A percentile compares a stretch with the other conserved stretches of the same genome.
These are phyloP conservation scores for Phytophthora brassicae DNA, from an alignment of 352 stramenopile genomes.

Conservation along the genomic window DNA sequence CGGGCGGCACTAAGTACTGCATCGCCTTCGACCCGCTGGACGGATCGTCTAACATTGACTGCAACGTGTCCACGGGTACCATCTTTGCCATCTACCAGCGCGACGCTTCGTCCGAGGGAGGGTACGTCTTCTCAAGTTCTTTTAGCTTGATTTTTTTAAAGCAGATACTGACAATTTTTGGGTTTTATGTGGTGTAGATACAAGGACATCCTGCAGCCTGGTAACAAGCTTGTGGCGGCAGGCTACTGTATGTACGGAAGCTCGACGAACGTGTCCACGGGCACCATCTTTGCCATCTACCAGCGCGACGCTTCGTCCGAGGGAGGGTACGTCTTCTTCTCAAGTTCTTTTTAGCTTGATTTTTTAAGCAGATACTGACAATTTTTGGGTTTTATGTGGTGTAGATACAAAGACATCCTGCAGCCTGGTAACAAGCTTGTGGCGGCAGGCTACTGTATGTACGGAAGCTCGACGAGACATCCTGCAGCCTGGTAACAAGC, in stretches of 20 bases:
- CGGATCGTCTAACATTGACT: slow-evolving; percentile 99
- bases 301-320: slow-evolving; percentile 66
- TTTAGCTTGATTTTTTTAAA: not conserved
- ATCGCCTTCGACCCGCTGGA: slow-evolving; percentile 99
- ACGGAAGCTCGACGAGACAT: slow-evolving; percentile 97
- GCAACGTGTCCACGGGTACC: slow-evolving; percentile 98
- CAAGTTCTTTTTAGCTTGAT: not conserved
- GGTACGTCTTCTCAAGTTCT: slow-evolving; percentile 25
- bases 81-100: slow-evolving; percentile 99
- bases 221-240: slow-evolving; percentile 94
- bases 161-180: slow-evolving; percentile 5
- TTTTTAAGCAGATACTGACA: not conserved
- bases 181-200: slow-evolving; percentile 37
- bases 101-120: slow-evolving; percentile 45
- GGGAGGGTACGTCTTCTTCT: slow-evolving; percentile 43
- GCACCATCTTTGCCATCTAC: slow-evolving; percentile 99
- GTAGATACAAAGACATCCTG: slow-evolving; percentile 90
- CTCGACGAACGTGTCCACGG: slow-evolving; percentile 98
- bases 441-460: slow-evolving; percentile 98
- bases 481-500: slow-evolving; percentile 91
- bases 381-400: slow-evolving; percentile 12
- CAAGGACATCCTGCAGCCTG: slow-evolving; percentile 93
- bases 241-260: slow-evolving; percentile 99
- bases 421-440: slow-evolving; percentile 93
- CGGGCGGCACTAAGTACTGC: slow-evolving; percentile 89